Percentiles rank a stretch among this genome's conserved stretches.
Evolutionary conservation across 495 filamentous ascomycete genomes (phyloP).

Genomic region (Sabuloglossum arenarium): DNA sequence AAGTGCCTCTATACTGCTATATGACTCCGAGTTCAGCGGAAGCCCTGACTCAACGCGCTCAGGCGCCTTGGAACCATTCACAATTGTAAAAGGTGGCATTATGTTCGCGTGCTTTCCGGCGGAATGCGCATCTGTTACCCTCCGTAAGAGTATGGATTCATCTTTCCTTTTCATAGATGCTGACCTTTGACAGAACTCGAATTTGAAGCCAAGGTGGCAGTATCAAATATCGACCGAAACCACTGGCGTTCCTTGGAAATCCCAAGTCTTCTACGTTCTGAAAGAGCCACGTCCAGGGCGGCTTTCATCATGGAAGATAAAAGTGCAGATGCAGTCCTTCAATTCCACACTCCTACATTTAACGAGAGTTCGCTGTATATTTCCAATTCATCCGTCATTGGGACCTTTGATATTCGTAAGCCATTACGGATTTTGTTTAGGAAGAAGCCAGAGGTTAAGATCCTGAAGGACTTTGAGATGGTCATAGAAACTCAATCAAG

Average conservation of each 20-base stretch:
- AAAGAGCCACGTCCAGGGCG: background rate
- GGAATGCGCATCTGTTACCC: background rate
- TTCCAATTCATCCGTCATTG: background rate
- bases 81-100: background rate
- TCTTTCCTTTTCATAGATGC: background rate
- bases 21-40: background rate
- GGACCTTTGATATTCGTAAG: background rate
- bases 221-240: background rate
- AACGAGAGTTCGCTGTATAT: background rate
- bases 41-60: background rate
- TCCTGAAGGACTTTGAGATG: background rate
- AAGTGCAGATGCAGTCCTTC: background rate
- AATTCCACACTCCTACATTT: background rate
- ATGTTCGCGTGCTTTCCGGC: background rate
- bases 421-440: background rate
- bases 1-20: background rate
- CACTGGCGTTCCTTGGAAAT: background rate
- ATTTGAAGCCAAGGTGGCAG: background rate
- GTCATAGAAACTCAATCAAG: background rate
- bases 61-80: background rate
- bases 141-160: background rate
- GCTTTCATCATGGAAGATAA: background rate
- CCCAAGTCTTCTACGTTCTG: background rate
- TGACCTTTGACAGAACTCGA: background rate
- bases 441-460: background rate